Conservation (phyloP, 352 stramenopile species). For the Pythium aristosporum region DNA sequence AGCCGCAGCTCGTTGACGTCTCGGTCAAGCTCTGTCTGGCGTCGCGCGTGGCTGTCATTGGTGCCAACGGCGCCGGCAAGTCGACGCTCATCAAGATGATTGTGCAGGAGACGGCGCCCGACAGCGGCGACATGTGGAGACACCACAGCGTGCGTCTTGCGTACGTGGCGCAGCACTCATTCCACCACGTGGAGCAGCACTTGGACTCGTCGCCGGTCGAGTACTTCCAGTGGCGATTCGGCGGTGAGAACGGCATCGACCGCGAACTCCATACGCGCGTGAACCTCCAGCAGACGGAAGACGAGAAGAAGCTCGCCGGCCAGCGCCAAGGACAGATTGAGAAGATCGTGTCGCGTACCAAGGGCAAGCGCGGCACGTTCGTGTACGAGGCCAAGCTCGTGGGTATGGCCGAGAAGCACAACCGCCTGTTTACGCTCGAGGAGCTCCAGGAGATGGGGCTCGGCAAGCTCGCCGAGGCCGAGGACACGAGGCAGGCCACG, state of each 20-base stretch:
- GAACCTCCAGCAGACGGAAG: conserved; percentile 91
- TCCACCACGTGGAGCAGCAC: conserved; percentile 97
- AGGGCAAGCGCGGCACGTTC: conserved; percentile 64
- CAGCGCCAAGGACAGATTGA: conserved; percentile 91
- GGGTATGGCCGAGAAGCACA: conserved; percentile 60
- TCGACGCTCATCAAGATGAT: conserved; percentile 98
- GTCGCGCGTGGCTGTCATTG: conserved; percentile 96
- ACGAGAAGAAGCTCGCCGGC: conserved; percentile 91
- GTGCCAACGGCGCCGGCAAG: conserved; percentile 97
- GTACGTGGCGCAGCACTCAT: conserved; percentile 97
- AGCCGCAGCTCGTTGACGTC: conserved; percentile 92
- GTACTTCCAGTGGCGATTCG: conserved; percentile 97
- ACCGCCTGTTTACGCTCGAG: conserved; percentile 70
- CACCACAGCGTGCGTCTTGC: conserved; percentile 93
- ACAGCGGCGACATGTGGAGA: conserved; percentile 75
- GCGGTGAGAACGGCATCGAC: conserved; percentile 92
- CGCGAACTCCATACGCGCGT: conserved; percentile 86
- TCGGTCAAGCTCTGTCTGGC: conserved; percentile 94
- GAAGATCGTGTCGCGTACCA: conserved; percentile 91
- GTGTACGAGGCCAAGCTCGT: conserved; percentile 92
- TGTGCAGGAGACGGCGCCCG: conserved; percentile 74
- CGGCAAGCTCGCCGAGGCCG: conserved; percentile 56
- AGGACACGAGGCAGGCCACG: conserved; percentile 67
- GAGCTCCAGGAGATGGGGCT: conserved; percentile 68
- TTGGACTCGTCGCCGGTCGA: conserved; percentile 94